Conservation (phyloP, 352 stramenopile genomes). For the Thalassiosira livingstoniorum region DNA sequence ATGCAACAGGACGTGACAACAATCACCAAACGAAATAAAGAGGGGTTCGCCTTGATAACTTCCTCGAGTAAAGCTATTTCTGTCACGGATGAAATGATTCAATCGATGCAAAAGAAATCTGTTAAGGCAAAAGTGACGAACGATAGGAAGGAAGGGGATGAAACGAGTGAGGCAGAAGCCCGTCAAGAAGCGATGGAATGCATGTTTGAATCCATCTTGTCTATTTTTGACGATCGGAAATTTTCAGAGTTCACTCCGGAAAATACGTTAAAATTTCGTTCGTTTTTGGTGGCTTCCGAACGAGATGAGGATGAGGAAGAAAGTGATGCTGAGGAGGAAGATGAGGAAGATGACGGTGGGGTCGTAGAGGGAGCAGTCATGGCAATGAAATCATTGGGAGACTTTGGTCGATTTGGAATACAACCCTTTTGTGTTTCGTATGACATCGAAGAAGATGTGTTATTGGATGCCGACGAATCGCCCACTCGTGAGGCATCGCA, state of each 20-base stretch:
- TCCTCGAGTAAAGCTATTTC: slow-evolving; percentile 49
- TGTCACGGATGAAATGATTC: slow-evolving; percentile 43
- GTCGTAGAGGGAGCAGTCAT: slow-evolving; percentile 59
- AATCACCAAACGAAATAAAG: slow-evolving; percentile 28
- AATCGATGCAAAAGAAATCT: slow-evolving; percentile 14
- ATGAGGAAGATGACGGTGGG: slow-evolving; percentile 48
- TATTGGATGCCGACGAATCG: no score
- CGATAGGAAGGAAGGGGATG: slow-evolving; percentile 36
- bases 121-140: slow-evolving; percentile 25
- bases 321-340: no score
- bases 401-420: slow-evolving; percentile 72
- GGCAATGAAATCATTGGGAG: slow-evolving; percentile 68
- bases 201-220: slow-evolving; percentile 50
- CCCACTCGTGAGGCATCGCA: no score
- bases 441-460: slow-evolving; percentile 32
- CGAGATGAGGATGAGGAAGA: slow-evolving; percentile 8
- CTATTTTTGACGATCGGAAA: slow-evolving; percentile 52
- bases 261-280: slow-evolving; percentile 61
- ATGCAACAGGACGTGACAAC: slow-evolving; percentile 17
- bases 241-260: slow-evolving; percentile 55
- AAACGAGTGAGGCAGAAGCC: slow-evolving; percentile 10
- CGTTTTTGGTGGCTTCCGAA: slow-evolving; percentile 40
- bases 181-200: slow-evolving; percentile 33
- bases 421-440: slow-evolving; percentile 69
- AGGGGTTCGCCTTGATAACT: slow-evolving; percentile 47